These are phyloP conservation scores for Aspergillus novoparasiticus DNA, from an alignment of 2,329 filamentous ascomycete species.

Conservation along the genomic window DNA sequence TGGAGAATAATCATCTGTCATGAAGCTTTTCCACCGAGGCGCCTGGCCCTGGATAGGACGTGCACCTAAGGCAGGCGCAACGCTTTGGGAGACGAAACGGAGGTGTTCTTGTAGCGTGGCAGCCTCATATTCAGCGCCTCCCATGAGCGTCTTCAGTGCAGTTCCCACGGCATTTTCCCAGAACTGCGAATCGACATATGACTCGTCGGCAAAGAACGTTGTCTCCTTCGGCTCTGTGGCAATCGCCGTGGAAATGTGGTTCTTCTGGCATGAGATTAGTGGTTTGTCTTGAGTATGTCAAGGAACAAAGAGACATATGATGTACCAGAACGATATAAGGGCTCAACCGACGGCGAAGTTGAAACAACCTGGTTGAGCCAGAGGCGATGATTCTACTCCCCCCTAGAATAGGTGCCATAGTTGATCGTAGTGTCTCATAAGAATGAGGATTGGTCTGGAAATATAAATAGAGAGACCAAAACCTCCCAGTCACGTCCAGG, in stretches of 20 bases:
- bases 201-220: neutral
- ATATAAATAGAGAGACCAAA: neutral
- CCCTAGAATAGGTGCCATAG: neutral
- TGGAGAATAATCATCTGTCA: constrained; percentile 9
- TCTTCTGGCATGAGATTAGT: neutral
- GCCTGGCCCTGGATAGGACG: neutral
- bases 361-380: neutral
- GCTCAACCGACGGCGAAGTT: neutral
- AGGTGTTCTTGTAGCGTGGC: neutral
- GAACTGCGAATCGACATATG: neutral
- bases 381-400: neutral
- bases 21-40: constrained; percentile 8
- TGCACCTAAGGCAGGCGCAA: constrained; percentile 1
- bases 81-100: neutral
- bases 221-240: neutral
- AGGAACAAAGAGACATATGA: neutral
- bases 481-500: neutral
- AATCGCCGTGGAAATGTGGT: neutral
- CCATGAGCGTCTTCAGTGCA: neutral
- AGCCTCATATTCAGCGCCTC: neutral
- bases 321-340: neutral
- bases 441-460: neutral
- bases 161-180: neutral
- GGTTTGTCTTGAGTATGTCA: neutral
- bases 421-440: neutral